These are phyloP conservation scores for Flaveria floridana DNA, from an alignment of 140 eudicot genomes.

Conservation along the genomic window DNA sequence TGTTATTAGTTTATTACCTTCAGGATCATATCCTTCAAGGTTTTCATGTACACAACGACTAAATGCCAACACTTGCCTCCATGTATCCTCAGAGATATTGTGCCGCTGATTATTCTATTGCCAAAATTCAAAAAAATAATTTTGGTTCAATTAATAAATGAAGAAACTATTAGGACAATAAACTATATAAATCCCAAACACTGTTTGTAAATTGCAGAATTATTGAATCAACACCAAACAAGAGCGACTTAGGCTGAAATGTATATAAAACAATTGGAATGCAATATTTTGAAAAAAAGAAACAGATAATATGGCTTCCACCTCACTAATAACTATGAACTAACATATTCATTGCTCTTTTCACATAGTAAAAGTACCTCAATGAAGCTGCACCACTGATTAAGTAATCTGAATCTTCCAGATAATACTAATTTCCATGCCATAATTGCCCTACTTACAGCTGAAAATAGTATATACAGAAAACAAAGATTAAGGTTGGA, in stretches of 20 bases:
- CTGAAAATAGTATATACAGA: slow-evolving; percentile 37
- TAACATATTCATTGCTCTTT: neutral
- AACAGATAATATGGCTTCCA: neutral
- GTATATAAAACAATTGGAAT: neutral
- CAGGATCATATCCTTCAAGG: slow-evolving; percentile 89
- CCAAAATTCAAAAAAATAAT: slow-evolving; percentile 23
- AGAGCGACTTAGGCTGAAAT: neutral
- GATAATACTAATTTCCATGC: slow-evolving; percentile 75
- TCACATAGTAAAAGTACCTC: slow-evolving; percentile 47
- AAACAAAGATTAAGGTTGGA: neutral
- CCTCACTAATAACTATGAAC: neutral
- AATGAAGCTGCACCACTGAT: slow-evolving; percentile 82
- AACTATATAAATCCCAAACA: neutral
- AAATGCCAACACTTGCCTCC: slow-evolving; percentile 87
- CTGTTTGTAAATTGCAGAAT: neutral
- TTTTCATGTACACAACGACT: slow-evolving; percentile 92
- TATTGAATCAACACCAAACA: slow-evolving; percentile 3
- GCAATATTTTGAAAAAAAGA: neutral
- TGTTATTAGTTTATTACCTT: slow-evolving; percentile 43
- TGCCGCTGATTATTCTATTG: slow-evolving; percentile 71
- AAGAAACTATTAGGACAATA: neutral
- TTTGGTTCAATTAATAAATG: neutral
- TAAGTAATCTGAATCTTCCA: slow-evolving; percentile 79
- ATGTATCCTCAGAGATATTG: slow-evolving; percentile 90
- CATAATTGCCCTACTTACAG: slow-evolving; percentile 76